phyloP scores from a whole-genome alignment of 2,329 filamentous ascomycete genomes.

The Aureobasidium mangrovei region DNA sequence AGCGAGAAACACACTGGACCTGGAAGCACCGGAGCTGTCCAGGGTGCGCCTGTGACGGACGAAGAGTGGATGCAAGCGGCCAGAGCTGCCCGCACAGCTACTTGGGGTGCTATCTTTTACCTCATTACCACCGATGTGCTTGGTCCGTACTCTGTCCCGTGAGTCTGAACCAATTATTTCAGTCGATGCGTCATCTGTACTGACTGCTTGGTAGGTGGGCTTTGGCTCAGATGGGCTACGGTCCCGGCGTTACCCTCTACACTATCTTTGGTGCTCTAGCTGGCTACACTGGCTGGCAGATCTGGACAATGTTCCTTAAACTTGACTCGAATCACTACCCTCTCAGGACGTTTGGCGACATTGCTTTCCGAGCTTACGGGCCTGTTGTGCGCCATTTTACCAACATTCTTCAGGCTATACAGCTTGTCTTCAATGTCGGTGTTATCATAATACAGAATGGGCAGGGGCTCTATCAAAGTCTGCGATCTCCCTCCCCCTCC shows the following conservation, averaged over 20 bases:
- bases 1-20: neutral
- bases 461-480: slow-evolving; percentile 29
- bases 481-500: too few relatives aligned
- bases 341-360: slow-evolving; percentile 33
- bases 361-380: slow-evolving; percentile 34
- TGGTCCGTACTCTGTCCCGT: slow-evolving; percentile 29
- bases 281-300: slow-evolving; percentile 29
- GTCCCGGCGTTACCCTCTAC: slow-evolving; percentile 31
- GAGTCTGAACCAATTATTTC: neutral
- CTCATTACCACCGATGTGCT: slow-evolving; percentile 37
- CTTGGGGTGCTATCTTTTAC: slow-evolving; percentile 34
- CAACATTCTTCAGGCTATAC: slow-evolving; percentile 33
- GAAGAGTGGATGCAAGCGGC: slow-evolving; percentile 29
- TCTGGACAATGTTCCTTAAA: slow-evolving; percentile 34
- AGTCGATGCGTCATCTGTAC: neutral
- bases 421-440: slow-evolving; percentile 43
- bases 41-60: slow-evolving; percentile 18
- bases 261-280: slow-evolving; percentile 30
- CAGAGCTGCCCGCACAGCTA: slow-evolving; percentile 28
- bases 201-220: slow-evolving; percentile 20
- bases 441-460: slow-evolving; percentile 47
- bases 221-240: slow-evolving; percentile 25
- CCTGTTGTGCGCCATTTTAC: slow-evolving; percentile 28
- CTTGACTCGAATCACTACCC: slow-evolving; percentile 35
- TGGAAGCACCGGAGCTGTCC: neutral